Percentiles rank a stretch among this genome's conserved stretches.
These are phyloP conservation scores for Elsinoe necatrix DNA, from an alignment of 2,329 filamentous ascomycete genomes.

Conservation along the genomic window DNA sequence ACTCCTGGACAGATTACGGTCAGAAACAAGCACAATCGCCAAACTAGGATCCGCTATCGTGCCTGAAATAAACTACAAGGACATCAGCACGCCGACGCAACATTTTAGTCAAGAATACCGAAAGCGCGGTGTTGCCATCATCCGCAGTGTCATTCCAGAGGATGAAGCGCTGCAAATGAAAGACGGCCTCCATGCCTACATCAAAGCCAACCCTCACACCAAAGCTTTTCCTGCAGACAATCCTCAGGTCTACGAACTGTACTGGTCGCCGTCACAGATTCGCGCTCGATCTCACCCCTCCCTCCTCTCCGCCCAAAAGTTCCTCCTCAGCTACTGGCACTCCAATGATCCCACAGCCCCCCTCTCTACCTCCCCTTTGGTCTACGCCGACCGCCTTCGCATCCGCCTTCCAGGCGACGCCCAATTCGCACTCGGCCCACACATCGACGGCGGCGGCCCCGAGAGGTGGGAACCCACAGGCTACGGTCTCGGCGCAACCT, in stretches of 20 bases:
- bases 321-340: conserved; percentile 44
- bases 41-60: conserved; percentile 36
- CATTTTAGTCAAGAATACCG: conserved; percentile 50
- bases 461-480: conserved; percentile 51
- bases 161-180: conserved; percentile 39
- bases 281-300: conserved; percentile 40
- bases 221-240: conserved; percentile 41
- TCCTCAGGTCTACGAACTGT: conserved; percentile 44
- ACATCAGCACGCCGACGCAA: conserved; percentile 40
- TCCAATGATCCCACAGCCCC: conserved; percentile 35
- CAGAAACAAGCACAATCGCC: conserved; percentile 39
- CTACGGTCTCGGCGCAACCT: conserved; percentile 56
- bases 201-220: conserved; percentile 39
- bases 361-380: conserved; percentile 40
- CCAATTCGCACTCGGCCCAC: conserved; percentile 49
- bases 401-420: conserved; percentile 48
- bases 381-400: conserved; percentile 42
- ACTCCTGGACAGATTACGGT: conserved; percentile 34
- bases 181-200: conserved; percentile 37
- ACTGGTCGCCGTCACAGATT: conserved; percentile 42
- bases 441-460: conserved; percentile 44
- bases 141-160: conserved; percentile 38
- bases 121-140: conserved; percentile 46
- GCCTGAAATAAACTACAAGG: conserved; percentile 41
- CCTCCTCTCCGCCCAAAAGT: conserved; percentile 39